These are phyloP conservation scores for Trypanosoma melophagium DNA, from an alignment of 208 protist genomes.

Conservation along the genomic window DNA sequence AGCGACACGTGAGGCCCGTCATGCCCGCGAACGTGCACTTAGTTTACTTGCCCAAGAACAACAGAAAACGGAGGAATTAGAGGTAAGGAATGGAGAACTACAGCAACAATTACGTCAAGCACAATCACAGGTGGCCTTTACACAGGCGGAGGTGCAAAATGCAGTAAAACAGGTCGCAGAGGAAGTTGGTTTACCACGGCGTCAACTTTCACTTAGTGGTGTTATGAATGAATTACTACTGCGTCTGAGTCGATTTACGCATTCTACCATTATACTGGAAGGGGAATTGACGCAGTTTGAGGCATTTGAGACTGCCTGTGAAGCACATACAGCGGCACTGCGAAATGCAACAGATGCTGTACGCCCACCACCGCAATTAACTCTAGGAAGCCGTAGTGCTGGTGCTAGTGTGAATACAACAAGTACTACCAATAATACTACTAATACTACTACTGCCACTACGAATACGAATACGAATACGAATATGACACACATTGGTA, in stretches of 20 bases:
- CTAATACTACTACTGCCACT: too few species aligned
- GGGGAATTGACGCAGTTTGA: slow-evolving; percentile 2
- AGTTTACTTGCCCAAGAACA: slow-evolving; percentile 35
- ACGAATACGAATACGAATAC: too few species aligned
- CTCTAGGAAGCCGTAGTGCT: too few species aligned
- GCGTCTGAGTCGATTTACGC: slow-evolving; percentile 11
- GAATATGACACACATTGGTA: too few species aligned
- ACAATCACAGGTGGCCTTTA: slow-evolving; percentile 4
- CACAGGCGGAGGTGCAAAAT: slow-evolving; percentile 25
- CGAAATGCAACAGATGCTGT: background rate
- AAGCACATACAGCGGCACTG: slow-evolving; percentile 1
- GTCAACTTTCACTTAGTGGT: slow-evolving; percentile 7
- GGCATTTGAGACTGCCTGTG: slow-evolving; percentile 9
- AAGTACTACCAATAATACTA: too few species aligned
- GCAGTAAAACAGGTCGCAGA: slow-evolving; percentile 28
- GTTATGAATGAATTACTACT: slow-evolving; percentile 17
- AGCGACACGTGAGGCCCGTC: slow-evolving; percentile 42
- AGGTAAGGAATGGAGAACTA: slow-evolving; percentile 28
- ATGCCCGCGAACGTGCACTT: slow-evolving; percentile 50
- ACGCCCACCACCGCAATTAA: background rate
- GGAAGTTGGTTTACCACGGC: slow-evolving; percentile 32
- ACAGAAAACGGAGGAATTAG: slow-evolving; percentile 33
- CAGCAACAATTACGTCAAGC: slow-evolving; percentile 12
- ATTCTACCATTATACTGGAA: background rate
- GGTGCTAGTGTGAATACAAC: too few species aligned